phyloP scores from a whole-genome alignment of 176 grass and related monocot genomes.

The Themeda triandra region DNA sequence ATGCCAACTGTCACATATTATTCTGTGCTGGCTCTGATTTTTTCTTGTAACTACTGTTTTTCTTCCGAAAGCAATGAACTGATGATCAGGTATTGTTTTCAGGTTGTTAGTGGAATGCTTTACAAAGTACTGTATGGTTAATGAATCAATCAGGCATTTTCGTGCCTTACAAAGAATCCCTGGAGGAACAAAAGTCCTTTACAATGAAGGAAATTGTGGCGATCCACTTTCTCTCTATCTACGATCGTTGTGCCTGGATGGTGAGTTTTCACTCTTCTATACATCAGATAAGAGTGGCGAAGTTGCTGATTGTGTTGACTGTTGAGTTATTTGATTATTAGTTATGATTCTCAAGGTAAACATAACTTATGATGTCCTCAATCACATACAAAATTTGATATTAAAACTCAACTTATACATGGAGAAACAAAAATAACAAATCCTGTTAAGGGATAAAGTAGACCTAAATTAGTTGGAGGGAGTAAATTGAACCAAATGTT shows the following conservation, averaged over 20 bases:
- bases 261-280: conserved; percentile 40
- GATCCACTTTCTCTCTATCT: conserved; percentile 98
- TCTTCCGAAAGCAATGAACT: conserved; percentile 2
- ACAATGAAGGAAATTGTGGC: conserved; percentile 83
- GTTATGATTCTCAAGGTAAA: too few relatives aligned
- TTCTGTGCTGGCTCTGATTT: not conserved
- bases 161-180: conserved; percentile 81
- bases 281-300: conserved; percentile 4
- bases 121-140: conserved; percentile 93
- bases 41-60: not conserved
- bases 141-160: conserved; percentile 97
- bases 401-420: not conserved
- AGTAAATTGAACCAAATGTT: not conserved
- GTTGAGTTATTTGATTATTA: not conserved
- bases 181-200: conserved; percentile 75
- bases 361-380: not conserved
- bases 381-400: not conserved
- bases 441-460: not conserved
- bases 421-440: not conserved
- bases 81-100: conserved; percentile 32
- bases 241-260: conserved; percentile 81
- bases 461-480: not conserved
- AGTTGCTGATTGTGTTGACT: not conserved
- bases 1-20: conserved; percentile 6
- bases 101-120: conserved; percentile 95